Evolutionary conservation across 257 asterid species (phyloP), one percentile per base, ranked within the genome.

Genomic region (Linderniella brevidens): DNA sequence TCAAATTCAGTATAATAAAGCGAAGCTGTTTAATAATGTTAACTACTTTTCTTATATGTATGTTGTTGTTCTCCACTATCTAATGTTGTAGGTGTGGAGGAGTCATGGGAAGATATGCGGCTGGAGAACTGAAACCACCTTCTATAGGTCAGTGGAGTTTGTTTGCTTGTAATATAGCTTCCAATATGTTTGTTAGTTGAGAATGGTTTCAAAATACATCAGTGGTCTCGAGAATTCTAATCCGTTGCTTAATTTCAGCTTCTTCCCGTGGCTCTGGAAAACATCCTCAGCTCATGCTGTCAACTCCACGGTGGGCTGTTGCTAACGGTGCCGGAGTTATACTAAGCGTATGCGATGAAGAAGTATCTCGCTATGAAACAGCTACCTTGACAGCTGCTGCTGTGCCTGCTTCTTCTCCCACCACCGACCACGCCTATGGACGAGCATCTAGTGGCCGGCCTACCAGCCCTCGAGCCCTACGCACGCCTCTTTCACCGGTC

Each of bases 301-400:
- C 98, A 55, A 85, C 96, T 58, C 98, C 98, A 11, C 75, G 98
- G 72, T 90, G 98, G 98, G 98, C 98, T 14, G 96, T 81, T 73
- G 98, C 98, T 61, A 90, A 90, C 65, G 98, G 96, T 13, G 98
- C 98, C 58, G 98, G 98, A 59, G 98, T 90, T 45, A 90, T 90
- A 67, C 79, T 90, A 52, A 90, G 98, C 57, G 98, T 90, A 60
- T 90, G 98, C 67, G 97, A 88, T 3, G 97, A 84, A 56, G 97
- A 88, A 80, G 97, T 84, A 57, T 77, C 86, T 67, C 97, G 86
- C 52, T 80, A 88, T 62, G 97, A 88, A 76, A 83, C 95, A 50
- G 95, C 95, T 63, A 78, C 82, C 50, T 75, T 88, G 65, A 88
- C 97, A 20, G 97, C 95, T 29, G 93, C 73, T 55, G 93, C 97